Conservation (phyloP, 108 stramenopile genomes). For the Cyclotella cryptica region DNA sequence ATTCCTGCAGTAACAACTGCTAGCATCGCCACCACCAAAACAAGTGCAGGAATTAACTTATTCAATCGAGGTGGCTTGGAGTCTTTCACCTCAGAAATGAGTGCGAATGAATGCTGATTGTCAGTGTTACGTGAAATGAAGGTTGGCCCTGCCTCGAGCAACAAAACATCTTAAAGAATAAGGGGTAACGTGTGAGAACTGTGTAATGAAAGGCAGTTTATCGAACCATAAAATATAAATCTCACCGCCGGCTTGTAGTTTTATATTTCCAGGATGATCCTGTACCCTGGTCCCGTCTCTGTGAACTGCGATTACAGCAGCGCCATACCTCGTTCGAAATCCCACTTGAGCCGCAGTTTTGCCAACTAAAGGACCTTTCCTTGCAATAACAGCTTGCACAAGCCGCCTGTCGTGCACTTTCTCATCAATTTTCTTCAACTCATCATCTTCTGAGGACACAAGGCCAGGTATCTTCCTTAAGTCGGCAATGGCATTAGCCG, state of each 20-base stretch:
- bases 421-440: constrained; percentile 76
- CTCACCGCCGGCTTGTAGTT: constrained; percentile 84
- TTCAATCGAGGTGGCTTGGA: constrained; percentile 80
- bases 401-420: constrained; percentile 78
- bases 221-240: too few species aligned
- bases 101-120: constrained; percentile 76
- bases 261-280: constrained; percentile 83
- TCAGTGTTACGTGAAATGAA: constrained; percentile 68
- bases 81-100: constrained; percentile 85
- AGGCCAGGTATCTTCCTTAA: constrained; percentile 82
- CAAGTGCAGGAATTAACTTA: constrained; percentile 69
- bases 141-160: constrained; percentile 85
- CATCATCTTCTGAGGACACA: constrained; percentile 65
- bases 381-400: constrained; percentile 85
- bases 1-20: constrained; percentile 55
- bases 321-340: constrained; percentile 84
- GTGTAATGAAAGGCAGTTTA: too few species aligned
- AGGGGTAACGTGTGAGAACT: too few species aligned
- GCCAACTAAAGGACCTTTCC: constrained; percentile 76
- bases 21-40: constrained; percentile 63
- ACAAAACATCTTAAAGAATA: too few species aligned
- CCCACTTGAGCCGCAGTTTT: constrained; percentile 76
- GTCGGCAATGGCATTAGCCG: constrained; percentile 56
- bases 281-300: constrained; percentile 79
- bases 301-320: constrained; percentile 89